Conservation (phyloP, 2,329 filamentous ascomycete genomes). For the Calonectria fujianensis region DNA sequence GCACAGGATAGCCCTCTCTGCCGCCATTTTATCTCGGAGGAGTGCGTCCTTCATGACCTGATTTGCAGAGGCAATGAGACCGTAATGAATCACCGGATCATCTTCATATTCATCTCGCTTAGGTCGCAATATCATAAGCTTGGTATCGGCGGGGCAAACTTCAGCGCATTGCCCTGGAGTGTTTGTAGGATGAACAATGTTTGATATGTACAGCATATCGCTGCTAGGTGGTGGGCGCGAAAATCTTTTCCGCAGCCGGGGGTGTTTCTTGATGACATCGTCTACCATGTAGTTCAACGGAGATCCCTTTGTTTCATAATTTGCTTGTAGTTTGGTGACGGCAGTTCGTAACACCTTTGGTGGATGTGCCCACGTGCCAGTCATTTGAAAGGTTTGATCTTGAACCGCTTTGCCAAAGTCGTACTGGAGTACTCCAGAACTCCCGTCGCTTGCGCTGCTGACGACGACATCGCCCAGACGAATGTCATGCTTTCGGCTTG, state of each 20-base stretch:
- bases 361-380: not conserved
- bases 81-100: not conserved
- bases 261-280: not conserved
- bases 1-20: not conserved
- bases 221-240: not conserved
- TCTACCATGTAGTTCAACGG: not conserved
- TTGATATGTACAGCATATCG: not conserved
- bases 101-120: not conserved
- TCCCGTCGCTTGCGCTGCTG: not conserved
- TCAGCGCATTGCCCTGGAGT: not conserved
- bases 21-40: not conserved
- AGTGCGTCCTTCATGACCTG: not conserved
- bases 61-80: slow-evolving; percentile 4
- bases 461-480: slow-evolving; percentile 25
- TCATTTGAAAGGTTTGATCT: not conserved
- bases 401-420: slow-evolving; percentile 26
- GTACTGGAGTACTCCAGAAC: slow-evolving; percentile 4
- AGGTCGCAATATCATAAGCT: not conserved
- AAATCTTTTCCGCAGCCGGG: not conserved
- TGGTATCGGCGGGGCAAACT: not conserved
- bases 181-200: not conserved
- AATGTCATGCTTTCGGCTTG: not conserved
- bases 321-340: not conserved
- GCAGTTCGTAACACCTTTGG: not conserved
- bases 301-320: not conserved